A percentile compares a stretch with the other conserved stretches of the same genome.
These are phyloP conservation scores for Adiantum capillusveneris DNA, from an alignment of 75 land plant species.

Conservation along the genomic window DNA sequence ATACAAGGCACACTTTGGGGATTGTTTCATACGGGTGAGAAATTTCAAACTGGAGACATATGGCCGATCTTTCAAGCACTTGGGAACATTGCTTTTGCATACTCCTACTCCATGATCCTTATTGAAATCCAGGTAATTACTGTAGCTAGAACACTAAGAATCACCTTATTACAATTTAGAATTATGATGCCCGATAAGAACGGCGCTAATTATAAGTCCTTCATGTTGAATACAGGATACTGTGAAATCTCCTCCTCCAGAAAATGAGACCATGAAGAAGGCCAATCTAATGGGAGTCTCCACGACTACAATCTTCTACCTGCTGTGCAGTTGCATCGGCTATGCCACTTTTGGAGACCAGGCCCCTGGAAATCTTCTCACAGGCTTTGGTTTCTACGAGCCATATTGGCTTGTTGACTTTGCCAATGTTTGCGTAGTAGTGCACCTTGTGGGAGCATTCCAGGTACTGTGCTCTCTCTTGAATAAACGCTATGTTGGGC, in stretches of 20 bases:
- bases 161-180: no score
- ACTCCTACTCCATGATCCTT: constrained; percentile 17
- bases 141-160: no score
- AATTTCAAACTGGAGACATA: constrained; percentile 11
- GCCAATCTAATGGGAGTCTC: constrained; percentile 37
- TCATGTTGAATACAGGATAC: constrained; percentile 67
- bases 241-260: constrained; percentile 57
- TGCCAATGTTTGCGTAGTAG: constrained; percentile 55
- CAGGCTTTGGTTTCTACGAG: constrained; percentile 64
- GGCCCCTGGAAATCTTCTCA: constrained; percentile 64
- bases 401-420: constrained; percentile 74
- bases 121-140: constrained; percentile 14
- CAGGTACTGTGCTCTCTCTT: constrained; percentile 21
- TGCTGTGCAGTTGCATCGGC: constrained; percentile 64
- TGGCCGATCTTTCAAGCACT: constrained; percentile 13
- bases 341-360: constrained; percentile 74
- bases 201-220: no score
- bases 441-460: constrained; percentile 72
- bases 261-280: constrained; percentile 66
- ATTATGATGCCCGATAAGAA: no score
- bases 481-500: no score
- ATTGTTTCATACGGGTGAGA: neutral
- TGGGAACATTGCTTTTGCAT: constrained; percentile 19
- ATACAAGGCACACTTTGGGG: neutral
- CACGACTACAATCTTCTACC: constrained; percentile 60